Evolutionary conservation across 352 stramenopile genomes (phyloP), one percentile per base, ranked within the genome.

Genomic region (Aphanomyces astaci): DNA sequence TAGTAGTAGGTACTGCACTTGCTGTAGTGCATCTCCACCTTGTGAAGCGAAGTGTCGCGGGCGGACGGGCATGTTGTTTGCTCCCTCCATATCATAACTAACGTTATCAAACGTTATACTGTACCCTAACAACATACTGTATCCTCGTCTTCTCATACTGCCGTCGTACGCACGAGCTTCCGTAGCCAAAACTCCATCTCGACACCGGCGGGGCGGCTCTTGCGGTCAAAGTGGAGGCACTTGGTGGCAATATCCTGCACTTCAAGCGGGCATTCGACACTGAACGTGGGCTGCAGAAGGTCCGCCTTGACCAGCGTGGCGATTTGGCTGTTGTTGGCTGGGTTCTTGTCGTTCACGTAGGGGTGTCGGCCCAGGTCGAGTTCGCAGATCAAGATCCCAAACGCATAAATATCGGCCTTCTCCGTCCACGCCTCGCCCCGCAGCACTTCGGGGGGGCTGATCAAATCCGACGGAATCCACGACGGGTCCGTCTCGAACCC

Each of bases 361-460:
- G 83, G 85, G 27, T 79, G 86, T 65, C 89, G 80, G 22, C 82
- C 80, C 4, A 82, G 79, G 56, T 89, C 82, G 28, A 94, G 76
- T 64, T 94, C 85, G 27, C 90, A 83, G 32, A 94, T 78, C 27
- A 92, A 67, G 24, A 94, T 82, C 31, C 83, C 85, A 56, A 94
- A 88, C 51, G 85, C 75, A 70, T 84, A 94, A 17, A 90, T 80
- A 28, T 94, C 83, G 17, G 83, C 77, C 67, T 78, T 82, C 33
- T 90, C 83, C 0, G 78, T 88, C 39, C 82, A 82, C 59, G 87
- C 79, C 49, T 89, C 80, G 4, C 85, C 83, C 17, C 77, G 80
- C 43, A 90, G 69, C 62, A 92, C 76, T 57, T 94, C 85, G 0
- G 85, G 85, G 22, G 85, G 78, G 2, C 80, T 83, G 24, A 94